A percentile compares a stretch with the other conserved stretches of the same genome.
Conservation (phyloP, 2,329 filamentous ascomycete genomes). For the Chrysoporthe austroafricana region DNA sequence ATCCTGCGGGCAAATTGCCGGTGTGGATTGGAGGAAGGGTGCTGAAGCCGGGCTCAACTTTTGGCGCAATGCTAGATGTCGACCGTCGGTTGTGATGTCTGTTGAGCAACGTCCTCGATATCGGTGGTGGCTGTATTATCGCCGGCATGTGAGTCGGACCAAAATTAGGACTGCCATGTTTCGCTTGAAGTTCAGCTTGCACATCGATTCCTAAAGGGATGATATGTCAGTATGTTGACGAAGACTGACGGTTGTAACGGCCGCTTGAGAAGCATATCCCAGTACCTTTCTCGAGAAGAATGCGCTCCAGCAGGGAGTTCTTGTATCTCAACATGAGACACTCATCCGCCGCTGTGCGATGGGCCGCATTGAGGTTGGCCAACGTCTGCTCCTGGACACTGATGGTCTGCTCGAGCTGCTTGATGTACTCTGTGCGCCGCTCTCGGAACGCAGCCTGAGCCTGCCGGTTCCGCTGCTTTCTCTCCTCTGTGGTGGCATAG, state of each 20-base stretch:
- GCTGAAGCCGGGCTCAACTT: slow-evolving; percentile 61
- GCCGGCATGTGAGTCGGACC: slow-evolving; percentile 70
- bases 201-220: slow-evolving; percentile 81
- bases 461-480: slow-evolving; percentile 96
- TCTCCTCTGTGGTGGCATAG: slow-evolving; percentile 97
- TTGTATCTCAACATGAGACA: slow-evolving; percentile 98
- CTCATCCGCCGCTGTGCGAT: slow-evolving; percentile 92
- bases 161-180: slow-evolving; percentile 84
- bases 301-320: slow-evolving; percentile 93
- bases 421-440: slow-evolving; percentile 97
- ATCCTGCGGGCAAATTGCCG: slow-evolving; percentile 61
- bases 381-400: slow-evolving; percentile 95
- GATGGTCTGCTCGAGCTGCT: slow-evolving; percentile 96
- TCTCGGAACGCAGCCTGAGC: slow-evolving; percentile 97
- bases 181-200: slow-evolving; percentile 90
- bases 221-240: neutral
- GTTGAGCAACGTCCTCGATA: slow-evolving; percentile 81
- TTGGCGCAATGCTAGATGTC: slow-evolving; percentile 74
- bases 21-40: slow-evolving; percentile 47
- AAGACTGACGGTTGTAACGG: neutral
- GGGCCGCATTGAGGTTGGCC: slow-evolving; percentile 89
- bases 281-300: slow-evolving; percentile 91
- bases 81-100: slow-evolving; percentile 75
- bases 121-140: slow-evolving; percentile 73
- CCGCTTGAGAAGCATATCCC: neutral